Evolutionary conservation across 768 basidiomycete species (phyloP).

Genomic region (Mycena sanguinolenta): DNA sequence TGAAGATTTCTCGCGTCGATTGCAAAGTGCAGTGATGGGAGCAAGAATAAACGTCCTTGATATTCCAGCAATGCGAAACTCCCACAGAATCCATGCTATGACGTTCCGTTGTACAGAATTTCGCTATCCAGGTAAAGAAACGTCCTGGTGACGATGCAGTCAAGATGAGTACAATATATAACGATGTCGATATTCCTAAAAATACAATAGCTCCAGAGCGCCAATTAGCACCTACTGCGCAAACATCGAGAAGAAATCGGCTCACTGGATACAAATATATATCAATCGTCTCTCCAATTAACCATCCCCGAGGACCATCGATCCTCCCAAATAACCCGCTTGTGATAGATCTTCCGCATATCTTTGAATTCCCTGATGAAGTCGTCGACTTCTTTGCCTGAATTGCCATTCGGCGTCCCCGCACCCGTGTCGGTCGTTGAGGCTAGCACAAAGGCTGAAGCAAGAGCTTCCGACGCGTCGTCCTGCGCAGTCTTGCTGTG

Average conservation of each 20-base stretch:
- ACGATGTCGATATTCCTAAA: conserved; percentile 15
- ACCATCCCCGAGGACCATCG: conserved; percentile 90
- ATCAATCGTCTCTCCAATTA: conserved; percentile 81
- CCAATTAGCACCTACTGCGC: neutral
- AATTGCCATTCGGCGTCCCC: conserved; percentile 50
- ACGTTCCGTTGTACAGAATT: no score
- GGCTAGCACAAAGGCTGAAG: conserved; percentile 80
- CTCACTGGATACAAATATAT: conserved; percentile 21
- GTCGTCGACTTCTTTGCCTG: conserved; percentile 78
- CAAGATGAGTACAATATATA: neutral
- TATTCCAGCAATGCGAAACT: no score
- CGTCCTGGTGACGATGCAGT: no score
- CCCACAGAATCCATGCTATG: no score
- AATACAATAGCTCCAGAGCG: conserved; percentile 13
- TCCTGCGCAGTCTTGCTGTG: conserved; percentile 94
- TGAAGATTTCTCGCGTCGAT: no score
- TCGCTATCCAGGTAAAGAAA: no score
- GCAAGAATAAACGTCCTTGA: no score
- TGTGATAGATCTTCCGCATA: conserved; percentile 90
- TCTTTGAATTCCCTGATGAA: conserved; percentile 93
- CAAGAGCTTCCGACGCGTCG: conserved; percentile 87
- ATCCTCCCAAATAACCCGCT: conserved; percentile 91
- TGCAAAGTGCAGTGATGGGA: no score
- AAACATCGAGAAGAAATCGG: neutral
- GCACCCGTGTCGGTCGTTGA: conserved; percentile 36